Evolutionary conservation across 257 asterid genomes (phyloP), one percentile per base, ranked within the genome.

Genomic region (Phtheirospermum japonicum): DNA sequence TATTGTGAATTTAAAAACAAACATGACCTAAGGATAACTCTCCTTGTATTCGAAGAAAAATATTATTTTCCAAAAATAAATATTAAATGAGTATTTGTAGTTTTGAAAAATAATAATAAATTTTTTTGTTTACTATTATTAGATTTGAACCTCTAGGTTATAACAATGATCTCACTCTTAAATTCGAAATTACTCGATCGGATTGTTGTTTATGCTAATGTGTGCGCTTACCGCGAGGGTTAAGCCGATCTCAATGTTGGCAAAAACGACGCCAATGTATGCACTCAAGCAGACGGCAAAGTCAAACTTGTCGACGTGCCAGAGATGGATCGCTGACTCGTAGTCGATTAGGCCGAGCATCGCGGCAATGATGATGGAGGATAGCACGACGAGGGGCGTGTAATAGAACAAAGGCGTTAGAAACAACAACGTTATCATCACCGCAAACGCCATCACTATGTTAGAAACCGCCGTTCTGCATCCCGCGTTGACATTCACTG

Each of bases 271-370:
- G 0, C 99, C 99, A 4, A 83, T 20, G 10, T 83, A 93, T 0
- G 99, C 99, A 57, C 83, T 77, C 49, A 93, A 71, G 81, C 97
- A 93, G 0, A 93, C 95, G 10, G 82, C 26, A 70, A 93, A 93
- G 50, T 93, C 99, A 59, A 89, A 93, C 43, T 93, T 93, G 64
- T 93, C 97, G 6, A 93, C 76, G 4, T 75, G 79, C 85, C 95
- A 93, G 0, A 93, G 94, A 63, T 93, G 99, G 67, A 93, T 83
- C 0, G 99, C 95, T 0, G 95, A 95, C 40, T 87, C 86, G 52
- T 87, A 89, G 83, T 93, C 96, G 8, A 93, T 89, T 52, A 93
- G 96, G 57, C 99, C 95, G 50, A 93, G 94, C 99, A 93, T 93
- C 4, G 99, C 99, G 0, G 97, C 84, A 0, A 89, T 59, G 9